Evolutionary conservation across 2,329 filamentous ascomycete species (phyloP), one percentile per base, ranked within the genome.

Genomic region (Blastomyces emzantsi): DNA sequence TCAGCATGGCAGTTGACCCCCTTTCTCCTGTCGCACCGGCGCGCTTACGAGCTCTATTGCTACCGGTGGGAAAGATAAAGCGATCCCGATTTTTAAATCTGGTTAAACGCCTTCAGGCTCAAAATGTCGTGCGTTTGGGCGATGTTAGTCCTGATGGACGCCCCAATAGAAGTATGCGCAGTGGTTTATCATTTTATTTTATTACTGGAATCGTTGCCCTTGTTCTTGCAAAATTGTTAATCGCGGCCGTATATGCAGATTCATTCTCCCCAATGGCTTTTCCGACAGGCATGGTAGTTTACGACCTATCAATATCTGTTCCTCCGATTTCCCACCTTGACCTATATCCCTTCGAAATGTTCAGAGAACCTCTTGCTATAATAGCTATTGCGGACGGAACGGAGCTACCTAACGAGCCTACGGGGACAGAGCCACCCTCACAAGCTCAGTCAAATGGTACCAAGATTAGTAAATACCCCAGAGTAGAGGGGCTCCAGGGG

Each of bases 261-360:
- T 92, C 94, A 87, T 97, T 97, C 77, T 96, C 91, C 64, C 93
- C 93, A 51, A 80, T 94, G 71, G 90, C 89, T 17, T 96, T 94
- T 75, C 92, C 91, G 13, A 85, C 87, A 69, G 93, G 93, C 65
- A 87, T 87, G 71, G 88, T 97, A 66, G 83, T 97, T 70, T 97
- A 94, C 81, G 89, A 96, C 74, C 83, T 97, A 66, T 87, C 89
- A 64, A 91, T 90, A 65, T 88, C 91, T 71, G 81, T 89, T 63
- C 89, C 91, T 30, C 87, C 90, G n/a, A 83, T 87, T 41, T 90
- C 90, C 41, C 90, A 96, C 73, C 80, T 90, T 54, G 84, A 90
- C 25, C 79, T 96, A 51, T 89, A 89, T 47, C 92, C 94, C 0
- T 97, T 97, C 79, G 94, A 99, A 74, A 81, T 93, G 54, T 96